Percentiles rank a stretch among this genome's conserved stretches.
These are phyloP conservation scores for Protostelium mycophagum DNA, from an alignment of 78 protist genomes.

Conservation along the genomic window DNA sequence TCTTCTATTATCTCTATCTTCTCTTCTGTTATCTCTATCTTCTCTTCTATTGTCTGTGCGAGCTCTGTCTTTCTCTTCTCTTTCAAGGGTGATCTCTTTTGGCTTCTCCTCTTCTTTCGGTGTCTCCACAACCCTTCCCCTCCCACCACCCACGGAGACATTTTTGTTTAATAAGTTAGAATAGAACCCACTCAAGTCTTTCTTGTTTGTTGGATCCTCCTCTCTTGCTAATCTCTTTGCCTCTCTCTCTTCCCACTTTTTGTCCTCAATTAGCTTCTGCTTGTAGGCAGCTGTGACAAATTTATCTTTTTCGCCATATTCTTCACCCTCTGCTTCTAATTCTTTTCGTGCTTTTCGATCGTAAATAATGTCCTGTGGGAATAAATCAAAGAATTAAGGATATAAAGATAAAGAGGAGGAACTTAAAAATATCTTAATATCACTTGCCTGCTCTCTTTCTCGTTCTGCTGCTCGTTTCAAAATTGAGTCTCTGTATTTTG, in stretches of 20 bases:
- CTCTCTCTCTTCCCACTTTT: conserved; percentile 14
- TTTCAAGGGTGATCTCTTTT: background rate
- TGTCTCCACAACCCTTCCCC: background rate
- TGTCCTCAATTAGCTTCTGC: conserved; percentile 23
- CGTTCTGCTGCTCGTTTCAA: background rate
- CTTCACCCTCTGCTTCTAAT: conserved; percentile 40
- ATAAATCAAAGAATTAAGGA: too few relatives aligned
- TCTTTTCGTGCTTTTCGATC: conserved; percentile 29
- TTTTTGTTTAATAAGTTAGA: conserved; percentile 6
- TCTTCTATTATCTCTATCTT: background rate
- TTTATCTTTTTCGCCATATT: conserved; percentile 39
- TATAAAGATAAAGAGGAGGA: background rate
- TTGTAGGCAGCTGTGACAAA: conserved; percentile 24
- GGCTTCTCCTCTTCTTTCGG: background rate
- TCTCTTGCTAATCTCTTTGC: conserved; percentile 2
- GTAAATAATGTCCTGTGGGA: background rate
- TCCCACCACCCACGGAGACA: background rate
- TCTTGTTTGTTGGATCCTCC: conserved; percentile 6
- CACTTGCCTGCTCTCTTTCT: background rate
- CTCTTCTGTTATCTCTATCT: background rate
- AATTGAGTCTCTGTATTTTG: background rate
- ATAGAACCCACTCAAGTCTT: conserved; percentile 20
- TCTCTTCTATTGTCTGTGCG: background rate
- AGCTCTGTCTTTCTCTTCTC: background rate
- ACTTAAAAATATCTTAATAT: background rate